Percentiles rank a stretch among this genome's conserved stretches.
These are phyloP conservation scores for Rutidosis leptorrhynchoides DNA, from an alignment of 129 eudicot genomes.

Conservation along the genomic window DNA sequence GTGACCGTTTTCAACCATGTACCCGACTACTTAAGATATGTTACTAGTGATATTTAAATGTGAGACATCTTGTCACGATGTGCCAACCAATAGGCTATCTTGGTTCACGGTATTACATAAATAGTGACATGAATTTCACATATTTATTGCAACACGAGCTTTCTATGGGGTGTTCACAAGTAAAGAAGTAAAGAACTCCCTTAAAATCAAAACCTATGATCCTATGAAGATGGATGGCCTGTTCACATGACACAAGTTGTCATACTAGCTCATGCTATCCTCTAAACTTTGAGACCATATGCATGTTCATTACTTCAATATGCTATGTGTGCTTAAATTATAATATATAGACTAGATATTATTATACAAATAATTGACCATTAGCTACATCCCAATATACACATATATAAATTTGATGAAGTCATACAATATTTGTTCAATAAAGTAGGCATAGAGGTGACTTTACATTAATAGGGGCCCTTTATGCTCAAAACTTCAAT, in stretches of 20 bases:
- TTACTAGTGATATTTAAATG: too few relatives aligned
- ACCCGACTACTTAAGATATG: too few relatives aligned
- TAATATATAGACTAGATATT: background rate
- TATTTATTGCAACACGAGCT: background rate
- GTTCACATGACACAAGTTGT: background rate
- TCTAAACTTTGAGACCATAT: background rate
- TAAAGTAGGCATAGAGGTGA: conserved; percentile 31
- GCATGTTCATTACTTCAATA: background rate
- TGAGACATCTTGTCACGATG: too few relatives aligned
- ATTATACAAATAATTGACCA: background rate
- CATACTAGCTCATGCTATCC: background rate
- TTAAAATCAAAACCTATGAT: background rate
- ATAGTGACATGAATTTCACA: background rate
- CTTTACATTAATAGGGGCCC: conserved; percentile 32
- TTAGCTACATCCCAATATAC: background rate
- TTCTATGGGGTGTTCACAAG: background rate
- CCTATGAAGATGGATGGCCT: background rate
- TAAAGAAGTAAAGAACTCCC: background rate
- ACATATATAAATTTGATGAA: background rate
- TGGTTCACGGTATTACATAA: too few relatives aligned
- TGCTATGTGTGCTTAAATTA: background rate
- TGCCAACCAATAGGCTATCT: too few relatives aligned
- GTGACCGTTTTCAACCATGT: too few relatives aligned
- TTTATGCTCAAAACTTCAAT: background rate
- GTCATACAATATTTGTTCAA: conserved; percentile 17